Base-by-base conservation (phyloP, 495 filamentous ascomycete species). In the Glutinoglossum americanum region DNA sequence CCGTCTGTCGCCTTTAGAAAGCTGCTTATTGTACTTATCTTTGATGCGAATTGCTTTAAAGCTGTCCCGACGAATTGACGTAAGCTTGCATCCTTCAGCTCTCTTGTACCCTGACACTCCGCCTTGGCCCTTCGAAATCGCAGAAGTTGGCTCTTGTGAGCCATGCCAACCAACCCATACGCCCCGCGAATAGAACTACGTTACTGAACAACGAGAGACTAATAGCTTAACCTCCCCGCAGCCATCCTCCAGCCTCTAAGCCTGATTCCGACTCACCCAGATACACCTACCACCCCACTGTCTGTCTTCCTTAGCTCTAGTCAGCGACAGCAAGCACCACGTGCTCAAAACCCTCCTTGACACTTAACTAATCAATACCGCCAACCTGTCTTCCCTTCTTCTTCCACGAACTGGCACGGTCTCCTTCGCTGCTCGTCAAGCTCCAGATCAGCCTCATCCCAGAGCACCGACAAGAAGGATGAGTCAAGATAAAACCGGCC, bases 401-500 rank as follows among this genome's bases (percentile, higher is more conserved):
- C 49, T 53, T 28, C 49, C 49, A 13, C 49, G 49, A 27, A 53
- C 49, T 13, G 49, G 49, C 26, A 53, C 49, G 23, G 28, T 53
- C 11, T 53, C 49, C 25, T 53, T 53, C 28, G 28, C 23, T 25
- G 25, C 49, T 7, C 49, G 23, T 28, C 49, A 27, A 53, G 49
- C 23, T 53, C 26, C 49, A 53, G 49, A 28, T 19, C 25, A 53
- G 25, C 7, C 28, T 53, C 49, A 28, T 27, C 49, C 49, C 28
- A 30, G 41, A 45, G 41, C n/a, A 3, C 10, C 41, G 41, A 21
- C 41, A 45, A 19, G 19, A 25, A 53, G 49, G 0, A 60, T 60
- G 59, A 57, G 59, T 19, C 55, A 60, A 21, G 59, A 51, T 30
- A 47, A 58, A 56, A 39, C 45, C 33, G 37, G 54, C 48, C 44